Evolutionary conservation across 805 yeast genomes (phyloP).

Genomic region (Ogataea pilisensis): DNA sequence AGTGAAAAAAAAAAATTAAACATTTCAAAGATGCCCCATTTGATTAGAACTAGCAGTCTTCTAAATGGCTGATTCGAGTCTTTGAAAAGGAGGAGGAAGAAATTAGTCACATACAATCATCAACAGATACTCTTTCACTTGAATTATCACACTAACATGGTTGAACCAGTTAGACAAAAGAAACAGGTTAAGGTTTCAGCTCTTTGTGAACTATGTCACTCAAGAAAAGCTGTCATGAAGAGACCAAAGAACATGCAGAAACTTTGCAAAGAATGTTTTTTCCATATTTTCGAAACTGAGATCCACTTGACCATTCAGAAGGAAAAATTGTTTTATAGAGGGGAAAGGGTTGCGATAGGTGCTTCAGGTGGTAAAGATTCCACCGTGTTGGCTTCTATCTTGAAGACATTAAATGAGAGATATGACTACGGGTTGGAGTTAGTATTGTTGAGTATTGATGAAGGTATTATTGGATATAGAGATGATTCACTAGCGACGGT

Average conservation of each 20-base stretch:
- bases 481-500: slow-evolving; percentile 98
- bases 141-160: no score
- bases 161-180: slow-evolving; percentile 1
- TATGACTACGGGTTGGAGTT: slow-evolving; percentile 84
- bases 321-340: slow-evolving; percentile 65
- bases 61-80: no score
- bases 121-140: no score
- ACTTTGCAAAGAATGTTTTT: slow-evolving; percentile 88
- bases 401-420: slow-evolving; percentile 84
- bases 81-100: no score
- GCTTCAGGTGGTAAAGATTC: slow-evolving; percentile 99
- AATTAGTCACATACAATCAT: no score
- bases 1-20: no score
- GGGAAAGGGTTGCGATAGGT: slow-evolving; percentile 93
- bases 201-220: slow-evolving; percentile 80
- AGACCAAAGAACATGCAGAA: slow-evolving; percentile 91
- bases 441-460: slow-evolving; percentile 84
- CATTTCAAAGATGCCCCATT: no score
- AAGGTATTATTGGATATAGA: slow-evolving; percentile 94
- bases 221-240: slow-evolving; percentile 78
- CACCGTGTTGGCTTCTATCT: slow-evolving; percentile 85
- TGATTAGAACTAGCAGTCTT: no score
- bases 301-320: slow-evolving; percentile 82
- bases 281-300: slow-evolving; percentile 87
- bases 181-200: slow-evolving; percentile 35